These are phyloP conservation scores for Eragrostis nindensis DNA, from an alignment of 176 grass and related monocot genomes.

Conservation along the genomic window DNA sequence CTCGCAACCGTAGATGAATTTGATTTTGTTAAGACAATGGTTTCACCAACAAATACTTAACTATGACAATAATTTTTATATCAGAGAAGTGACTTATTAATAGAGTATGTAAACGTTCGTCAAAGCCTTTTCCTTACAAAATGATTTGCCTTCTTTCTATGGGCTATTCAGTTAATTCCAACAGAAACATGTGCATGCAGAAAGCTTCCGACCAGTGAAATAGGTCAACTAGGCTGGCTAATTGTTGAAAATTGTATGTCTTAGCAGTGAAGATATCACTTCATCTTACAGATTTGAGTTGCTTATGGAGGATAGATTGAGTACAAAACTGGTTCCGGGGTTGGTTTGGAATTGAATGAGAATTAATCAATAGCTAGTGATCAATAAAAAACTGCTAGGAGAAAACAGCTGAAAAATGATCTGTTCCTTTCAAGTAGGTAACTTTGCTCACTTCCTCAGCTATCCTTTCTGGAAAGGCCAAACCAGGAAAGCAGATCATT, in stretches of 20 bases:
- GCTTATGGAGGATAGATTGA: background rate
- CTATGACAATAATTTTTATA: too few relatives aligned
- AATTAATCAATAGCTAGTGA: background rate
- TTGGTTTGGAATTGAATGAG: background rate
- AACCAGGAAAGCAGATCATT: background rate
- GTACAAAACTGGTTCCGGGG: background rate
- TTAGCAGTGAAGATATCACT: constrained; percentile 5
- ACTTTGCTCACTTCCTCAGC: constrained; percentile 20
- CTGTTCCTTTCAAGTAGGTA: constrained; percentile 5
- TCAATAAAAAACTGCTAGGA: constrained; percentile 3
- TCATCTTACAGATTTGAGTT: background rate
- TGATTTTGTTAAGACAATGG: too few relatives aligned
- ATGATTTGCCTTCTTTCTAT: too few relatives aligned
- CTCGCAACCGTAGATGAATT: background rate
- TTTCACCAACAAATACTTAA: too few relatives aligned
- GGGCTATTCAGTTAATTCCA: too few relatives aligned
- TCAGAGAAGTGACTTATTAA: too few relatives aligned
- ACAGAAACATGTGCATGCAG: too few relatives aligned
- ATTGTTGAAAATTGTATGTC: background rate
- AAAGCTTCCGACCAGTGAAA: background rate
- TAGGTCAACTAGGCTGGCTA: background rate
- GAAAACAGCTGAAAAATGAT: background rate
- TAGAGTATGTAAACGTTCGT: too few relatives aligned
- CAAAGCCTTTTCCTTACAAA: too few relatives aligned
- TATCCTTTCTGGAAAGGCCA: constrained; percentile 22